phyloP scores from a whole-genome alignment of 106 monocot species.

The Dioscorea dumetorum region DNA sequence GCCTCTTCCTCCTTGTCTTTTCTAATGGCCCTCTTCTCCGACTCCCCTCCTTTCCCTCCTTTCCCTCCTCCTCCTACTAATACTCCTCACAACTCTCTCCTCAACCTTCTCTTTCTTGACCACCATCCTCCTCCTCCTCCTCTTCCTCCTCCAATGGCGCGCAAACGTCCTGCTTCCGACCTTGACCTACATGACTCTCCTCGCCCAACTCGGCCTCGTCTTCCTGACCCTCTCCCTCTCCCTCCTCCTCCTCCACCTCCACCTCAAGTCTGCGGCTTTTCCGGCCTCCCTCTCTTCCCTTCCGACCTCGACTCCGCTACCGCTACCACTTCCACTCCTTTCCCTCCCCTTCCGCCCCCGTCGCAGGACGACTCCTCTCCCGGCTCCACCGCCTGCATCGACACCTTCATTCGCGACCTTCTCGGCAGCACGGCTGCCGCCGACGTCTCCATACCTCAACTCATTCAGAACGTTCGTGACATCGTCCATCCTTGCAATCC shows the following conservation, averaged over 20 bases:
- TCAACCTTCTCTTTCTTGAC: not conserved
- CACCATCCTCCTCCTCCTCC: not conserved
- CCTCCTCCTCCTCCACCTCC: slow-evolving; percentile 23
- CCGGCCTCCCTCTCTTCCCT: slow-evolving; percentile 66
- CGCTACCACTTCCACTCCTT: not conserved
- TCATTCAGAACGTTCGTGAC: slow-evolving; percentile 80
- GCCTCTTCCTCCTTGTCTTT: slow-evolving; percentile 38
- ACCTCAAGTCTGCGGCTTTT: slow-evolving; percentile 43
- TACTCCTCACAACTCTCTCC: slow-evolving; percentile 7
- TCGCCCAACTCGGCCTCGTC: slow-evolving; percentile 6
- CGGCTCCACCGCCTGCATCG: slow-evolving; percentile 47
- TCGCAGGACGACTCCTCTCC: not conserved
- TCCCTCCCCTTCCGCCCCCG: not conserved
- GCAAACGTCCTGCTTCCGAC: slow-evolving; percentile 66
- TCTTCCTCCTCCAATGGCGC: slow-evolving; percentile 47
- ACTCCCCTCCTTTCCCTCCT: not conserved
- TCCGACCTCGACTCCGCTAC: slow-evolving; percentile 32
- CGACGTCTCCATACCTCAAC: slow-evolving; percentile 61
- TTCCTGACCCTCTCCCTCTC: slow-evolving; percentile 8
- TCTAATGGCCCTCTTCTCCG: slow-evolving; percentile 35
- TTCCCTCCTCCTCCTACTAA: not conserved
- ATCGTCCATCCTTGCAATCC: slow-evolving; percentile 93
- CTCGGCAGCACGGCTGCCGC: slow-evolving; percentile 39
- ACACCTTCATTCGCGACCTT: slow-evolving; percentile 78
- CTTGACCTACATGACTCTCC: slow-evolving; percentile 39